Evolutionary conservation across 2,329 filamentous ascomycete genomes (phyloP).

Genomic region (Aciculosporium take): DNA sequence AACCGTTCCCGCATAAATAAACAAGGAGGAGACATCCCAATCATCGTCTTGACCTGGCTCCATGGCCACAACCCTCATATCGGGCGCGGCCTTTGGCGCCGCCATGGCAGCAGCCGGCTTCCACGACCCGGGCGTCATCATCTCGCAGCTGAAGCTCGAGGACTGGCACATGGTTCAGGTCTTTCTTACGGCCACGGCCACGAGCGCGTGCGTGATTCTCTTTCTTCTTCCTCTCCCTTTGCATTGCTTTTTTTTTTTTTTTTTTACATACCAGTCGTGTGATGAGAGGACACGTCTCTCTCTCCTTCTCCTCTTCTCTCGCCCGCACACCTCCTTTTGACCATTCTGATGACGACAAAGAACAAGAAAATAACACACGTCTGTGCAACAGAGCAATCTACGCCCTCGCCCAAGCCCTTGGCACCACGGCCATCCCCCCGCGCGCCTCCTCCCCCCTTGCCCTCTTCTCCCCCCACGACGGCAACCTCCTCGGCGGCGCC

Average conservation of each 20-base stretch:
- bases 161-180: slow-evolving; percentile 53
- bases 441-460: slow-evolving; percentile 37
- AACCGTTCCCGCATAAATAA: too few relatives aligned
- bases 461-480: slow-evolving; percentile 42
- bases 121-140: slow-evolving; percentile 43
- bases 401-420: slow-evolving; percentile 27
- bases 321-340: too few relatives aligned
- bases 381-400: slow-evolving; percentile 32
- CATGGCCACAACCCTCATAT: slow-evolving; percentile 13
- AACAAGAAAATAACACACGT: too few relatives aligned
- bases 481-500: slow-evolving; percentile 49
- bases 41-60: too few relatives aligned
- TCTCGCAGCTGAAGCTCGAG: slow-evolving; percentile 43
- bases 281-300: too few relatives aligned
- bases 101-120: slow-evolving; percentile 47
- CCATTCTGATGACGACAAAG: too few relatives aligned
- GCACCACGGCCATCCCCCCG: slow-evolving; percentile 29
- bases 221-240: not conserved
- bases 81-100: slow-evolving; percentile 47
- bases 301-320: too few relatives aligned
- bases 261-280: not conserved
- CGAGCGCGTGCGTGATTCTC: slow-evolving; percentile 39
- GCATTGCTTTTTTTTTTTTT: too few relatives aligned
- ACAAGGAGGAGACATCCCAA: too few relatives aligned
- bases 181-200: slow-evolving; percentile 48